These are phyloP conservation scores for Neckera pumila DNA, from an alignment of 225 moss, liverwort and hornwort species.

Conservation along the genomic window DNA sequence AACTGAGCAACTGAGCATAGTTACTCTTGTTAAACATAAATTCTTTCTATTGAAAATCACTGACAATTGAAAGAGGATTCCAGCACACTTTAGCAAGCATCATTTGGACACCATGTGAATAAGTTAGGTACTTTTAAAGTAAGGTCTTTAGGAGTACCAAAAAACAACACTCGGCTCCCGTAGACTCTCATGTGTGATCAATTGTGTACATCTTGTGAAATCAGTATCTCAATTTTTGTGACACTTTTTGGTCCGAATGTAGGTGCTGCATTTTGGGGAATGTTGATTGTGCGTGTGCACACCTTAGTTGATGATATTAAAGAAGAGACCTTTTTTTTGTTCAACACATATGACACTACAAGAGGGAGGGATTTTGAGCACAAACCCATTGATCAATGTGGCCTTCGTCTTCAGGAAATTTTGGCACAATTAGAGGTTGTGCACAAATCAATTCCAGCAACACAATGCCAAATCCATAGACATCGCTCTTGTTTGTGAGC, in stretches of 20 bases:
- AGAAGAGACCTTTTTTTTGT: background rate
- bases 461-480: constrained; percentile 71
- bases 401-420: constrained; percentile 4
- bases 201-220: too few species aligned
- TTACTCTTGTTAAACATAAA: background rate
- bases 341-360: background rate
- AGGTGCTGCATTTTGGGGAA: background rate
- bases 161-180: background rate
- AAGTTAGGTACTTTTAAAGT: background rate
- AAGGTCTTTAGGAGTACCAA: fast-evolving
- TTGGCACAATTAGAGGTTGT: constrained; percentile 20
- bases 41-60: background rate
- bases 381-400: constrained; percentile 19
- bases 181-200: background rate
- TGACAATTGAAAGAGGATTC: background rate
- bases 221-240: too few species aligned
- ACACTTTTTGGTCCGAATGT: background rate
- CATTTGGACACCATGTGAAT: background rate
- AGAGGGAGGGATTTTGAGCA: background rate
- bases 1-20: background rate
- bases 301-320: background rate
- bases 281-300: too few species aligned
- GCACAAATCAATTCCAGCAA: constrained; percentile 60
- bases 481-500: constrained; percentile 66
- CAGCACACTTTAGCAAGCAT: background rate